Conservation (phyloP, 192 early-diverging fungal species). For the Jimgerdemannia lactiflua region DNA sequence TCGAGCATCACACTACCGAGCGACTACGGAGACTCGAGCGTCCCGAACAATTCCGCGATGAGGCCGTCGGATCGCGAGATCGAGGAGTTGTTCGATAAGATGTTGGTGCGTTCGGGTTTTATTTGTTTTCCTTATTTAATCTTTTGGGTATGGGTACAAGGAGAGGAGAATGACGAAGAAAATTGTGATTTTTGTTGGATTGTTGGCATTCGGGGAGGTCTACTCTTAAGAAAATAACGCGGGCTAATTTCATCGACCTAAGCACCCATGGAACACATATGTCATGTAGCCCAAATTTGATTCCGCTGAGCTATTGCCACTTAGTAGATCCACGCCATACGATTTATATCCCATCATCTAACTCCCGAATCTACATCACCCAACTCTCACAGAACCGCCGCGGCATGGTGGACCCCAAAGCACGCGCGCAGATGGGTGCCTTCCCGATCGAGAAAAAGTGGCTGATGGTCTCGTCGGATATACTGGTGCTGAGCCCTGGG, state of each 20-base stretch:
- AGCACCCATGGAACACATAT: too few species aligned
- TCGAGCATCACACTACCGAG: conserved; percentile 1
- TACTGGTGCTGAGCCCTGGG: not conserved
- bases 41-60: conserved; percentile 1
- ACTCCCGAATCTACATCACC: too few species aligned
- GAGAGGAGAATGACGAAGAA: too few species aligned
- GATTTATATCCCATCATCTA: not conserved
- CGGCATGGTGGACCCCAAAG: conserved; percentile 45
- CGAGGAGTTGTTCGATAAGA: conserved; percentile 50
- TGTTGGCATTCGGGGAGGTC: too few species aligned
- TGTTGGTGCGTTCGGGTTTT: conserved; percentile 41
- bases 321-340: not conserved
- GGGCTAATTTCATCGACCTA: too few species aligned
- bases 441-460: conserved; percentile 54
- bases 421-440: conserved; percentile 41
- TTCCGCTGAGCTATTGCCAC: too few species aligned
- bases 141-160: not conserved
- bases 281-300: too few species aligned
- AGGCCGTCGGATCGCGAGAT: conserved; percentile 45
- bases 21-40: conserved; percentile 1
- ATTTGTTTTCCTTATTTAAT: too few species aligned
- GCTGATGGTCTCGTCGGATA: conserved; percentile 53
- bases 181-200: too few species aligned
- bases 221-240: too few species aligned
- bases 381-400: conserved; percentile 39